These are phyloP conservation scores for Mallotus repandus DNA, from an alignment of 441 rosid genomes.

Conservation along the genomic window DNA sequence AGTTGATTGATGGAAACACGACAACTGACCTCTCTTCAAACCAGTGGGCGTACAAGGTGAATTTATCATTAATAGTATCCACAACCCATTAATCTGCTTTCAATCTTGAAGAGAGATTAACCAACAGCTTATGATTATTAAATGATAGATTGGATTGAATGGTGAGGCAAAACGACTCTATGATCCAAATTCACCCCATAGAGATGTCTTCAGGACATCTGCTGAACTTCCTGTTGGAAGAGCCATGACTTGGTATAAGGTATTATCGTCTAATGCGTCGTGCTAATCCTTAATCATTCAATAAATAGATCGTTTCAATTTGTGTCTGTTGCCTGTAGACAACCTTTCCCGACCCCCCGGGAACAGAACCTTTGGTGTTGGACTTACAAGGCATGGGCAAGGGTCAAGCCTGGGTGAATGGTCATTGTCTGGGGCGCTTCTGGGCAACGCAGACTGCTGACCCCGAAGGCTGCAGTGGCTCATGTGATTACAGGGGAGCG, in stretches of 20 bases:
- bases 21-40: constrained; percentile 73
- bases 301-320: too few relatives aligned
- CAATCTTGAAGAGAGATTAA: background rate
- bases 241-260: constrained; percentile 79
- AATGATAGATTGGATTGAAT: constrained; percentile 28
- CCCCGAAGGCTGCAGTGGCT: constrained; percentile 43
- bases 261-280: constrained; percentile 16
- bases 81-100: constrained; percentile 28
- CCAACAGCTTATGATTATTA: background rate
- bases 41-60: constrained; percentile 77
- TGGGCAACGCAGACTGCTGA: constrained; percentile 75
- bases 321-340: constrained; percentile 34
- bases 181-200: constrained; percentile 8
- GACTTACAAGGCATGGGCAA: constrained; percentile 83
- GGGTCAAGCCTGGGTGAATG: constrained; percentile 82
- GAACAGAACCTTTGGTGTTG: constrained; percentile 61
- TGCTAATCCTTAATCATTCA: background rate
- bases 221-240: constrained; percentile 26
- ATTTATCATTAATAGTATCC: constrained; percentile 36
- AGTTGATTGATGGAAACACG: constrained; percentile 47
- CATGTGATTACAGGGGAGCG: constrained; percentile 59
- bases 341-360: constrained; percentile 66
- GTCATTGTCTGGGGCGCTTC: constrained; percentile 68
- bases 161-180: constrained; percentile 22
- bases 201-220: background rate